Evolutionary conservation across 495 filamentous ascomycete genomes (phyloP).

Genomic region (Stereocaulon alpinum): DNA sequence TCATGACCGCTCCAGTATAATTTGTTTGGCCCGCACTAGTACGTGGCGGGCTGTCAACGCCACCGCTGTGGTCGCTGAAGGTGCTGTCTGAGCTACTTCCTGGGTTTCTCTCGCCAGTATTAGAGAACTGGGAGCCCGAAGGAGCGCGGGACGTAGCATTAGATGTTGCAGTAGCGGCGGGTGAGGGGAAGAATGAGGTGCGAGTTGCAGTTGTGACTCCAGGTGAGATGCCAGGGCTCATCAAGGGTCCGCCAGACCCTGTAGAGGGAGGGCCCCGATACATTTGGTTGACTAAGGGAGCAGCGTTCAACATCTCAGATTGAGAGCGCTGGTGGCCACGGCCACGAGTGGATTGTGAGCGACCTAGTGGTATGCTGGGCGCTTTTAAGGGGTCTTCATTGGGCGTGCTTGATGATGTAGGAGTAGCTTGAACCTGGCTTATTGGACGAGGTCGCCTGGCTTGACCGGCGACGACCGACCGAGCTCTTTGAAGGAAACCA

Average conservation of each 20-base stretch:
- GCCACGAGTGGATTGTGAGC: conserved; percentile 51
- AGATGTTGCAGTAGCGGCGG: conserved; percentile 30
- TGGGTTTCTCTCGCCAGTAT: conserved; percentile 10
- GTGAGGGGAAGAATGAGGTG: conserved; percentile 40
- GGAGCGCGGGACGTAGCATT: conserved; percentile 42
- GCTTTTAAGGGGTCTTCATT: conserved; percentile 69
- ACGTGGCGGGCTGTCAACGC: conserved; percentile 44
- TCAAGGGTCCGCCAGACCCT: conserved; percentile 44
- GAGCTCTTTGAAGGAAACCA: conserved; percentile 64
- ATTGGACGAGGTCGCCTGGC: conserved; percentile 42
- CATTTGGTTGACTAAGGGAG: conserved; percentile 73
- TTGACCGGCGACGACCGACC: conserved; percentile 47
- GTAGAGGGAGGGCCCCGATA: conserved; percentile 53
- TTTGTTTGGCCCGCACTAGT: conserved; percentile 42
- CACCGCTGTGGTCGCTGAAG: conserved; percentile 48
- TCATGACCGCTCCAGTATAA: conserved; percentile 48
- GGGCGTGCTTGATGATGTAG: conserved; percentile 36
- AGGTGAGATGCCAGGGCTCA: conserved; percentile 42
- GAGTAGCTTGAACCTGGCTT: conserved; percentile 41
- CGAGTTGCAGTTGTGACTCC: conserved; percentile 35
- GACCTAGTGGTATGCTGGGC: conserved; percentile 66
- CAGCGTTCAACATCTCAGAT: conserved; percentile 57
- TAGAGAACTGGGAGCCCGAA: conserved; percentile 27
- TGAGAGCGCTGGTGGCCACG: conserved; percentile 46
- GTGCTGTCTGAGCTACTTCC: conserved; percentile 49